Percentiles rank a stretch among this genome's conserved stretches.
Evolutionary conservation across 768 basidiomycete species (phyloP).

Genomic region (Boletus sp.): DNA sequence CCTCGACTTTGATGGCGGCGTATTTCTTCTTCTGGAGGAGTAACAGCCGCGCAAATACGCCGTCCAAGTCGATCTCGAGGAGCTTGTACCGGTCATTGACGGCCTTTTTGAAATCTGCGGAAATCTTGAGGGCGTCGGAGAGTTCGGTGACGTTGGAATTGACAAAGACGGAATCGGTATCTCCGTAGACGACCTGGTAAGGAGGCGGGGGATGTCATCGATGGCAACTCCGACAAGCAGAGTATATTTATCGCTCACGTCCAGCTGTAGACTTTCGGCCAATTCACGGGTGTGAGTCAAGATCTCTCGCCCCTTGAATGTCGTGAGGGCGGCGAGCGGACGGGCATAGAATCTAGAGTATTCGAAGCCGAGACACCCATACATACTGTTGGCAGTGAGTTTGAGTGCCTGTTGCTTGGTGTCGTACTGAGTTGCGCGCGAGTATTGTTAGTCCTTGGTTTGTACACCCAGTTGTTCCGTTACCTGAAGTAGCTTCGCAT

Average conservation of each 20-base stretch:
- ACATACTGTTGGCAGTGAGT: slow-evolving; percentile 99
- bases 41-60: slow-evolving; percentile 87
- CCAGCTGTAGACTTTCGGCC: slow-evolving; percentile 84
- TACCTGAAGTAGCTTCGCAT: slow-evolving; percentile 82
- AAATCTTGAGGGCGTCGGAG: slow-evolving; percentile 86
- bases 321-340: slow-evolving; percentile 95
- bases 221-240: background rate
- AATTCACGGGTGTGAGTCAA: slow-evolving; percentile 89
- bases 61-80: slow-evolving; percentile 95
- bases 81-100: slow-evolving; percentile 95
- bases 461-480: slow-evolving; percentile 3
- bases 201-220: background rate
- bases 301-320: slow-evolving; percentile 97
- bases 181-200: slow-evolving; percentile 93
- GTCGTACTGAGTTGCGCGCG: slow-evolving; percentile 61
- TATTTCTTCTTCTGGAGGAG: slow-evolving; percentile 99
- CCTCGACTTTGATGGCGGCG: slow-evolving; percentile 93
- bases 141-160: slow-evolving; percentile 92
- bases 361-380: slow-evolving; percentile 97
- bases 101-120: slow-evolving; percentile 88
- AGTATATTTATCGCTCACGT: slow-evolving; percentile 53
- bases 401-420: slow-evolving; percentile 97
- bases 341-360: slow-evolving; percentile 95
- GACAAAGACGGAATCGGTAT: slow-evolving; percentile 98
- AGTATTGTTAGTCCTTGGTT: background rate